These are phyloP conservation scores for Verbascum thapsus DNA, from an alignment of 257 asterid species.

Conservation along the genomic window DNA sequence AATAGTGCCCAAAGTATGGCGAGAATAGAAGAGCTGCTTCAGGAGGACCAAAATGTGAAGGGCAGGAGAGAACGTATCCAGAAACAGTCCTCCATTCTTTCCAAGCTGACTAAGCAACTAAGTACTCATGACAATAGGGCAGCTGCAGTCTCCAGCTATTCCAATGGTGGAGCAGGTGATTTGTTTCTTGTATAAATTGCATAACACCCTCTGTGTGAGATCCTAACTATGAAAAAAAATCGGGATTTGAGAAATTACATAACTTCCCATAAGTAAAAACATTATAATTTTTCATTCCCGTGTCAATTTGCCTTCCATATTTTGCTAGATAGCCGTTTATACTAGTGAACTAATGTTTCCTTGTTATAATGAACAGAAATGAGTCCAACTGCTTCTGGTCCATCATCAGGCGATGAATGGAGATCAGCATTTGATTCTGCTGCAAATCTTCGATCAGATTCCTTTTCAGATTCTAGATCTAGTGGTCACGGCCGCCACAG, in stretches of 20 bases:
- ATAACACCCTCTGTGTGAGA: too few relatives aligned
- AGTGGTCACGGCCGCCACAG: constrained; percentile 57
- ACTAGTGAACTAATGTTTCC: constrained; percentile 21
- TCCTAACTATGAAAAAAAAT: too few relatives aligned
- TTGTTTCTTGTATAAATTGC: neutral
- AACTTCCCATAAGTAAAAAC: too few relatives aligned
- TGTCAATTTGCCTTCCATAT: neutral
- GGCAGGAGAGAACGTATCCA: constrained; percentile 73
- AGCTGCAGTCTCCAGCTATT: constrained; percentile 62
- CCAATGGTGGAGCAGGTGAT: constrained; percentile 68
- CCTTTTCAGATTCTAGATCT: constrained; percentile 52
- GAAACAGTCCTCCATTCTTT: constrained; percentile 80
- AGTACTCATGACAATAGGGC: constrained; percentile 85
- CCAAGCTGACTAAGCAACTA: constrained; percentile 75
- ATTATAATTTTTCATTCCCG: too few relatives aligned
- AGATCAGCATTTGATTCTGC: constrained; percentile 84
- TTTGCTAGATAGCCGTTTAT: neutral
- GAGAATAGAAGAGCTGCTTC: constrained; percentile 83
- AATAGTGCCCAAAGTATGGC: constrained; percentile 69
- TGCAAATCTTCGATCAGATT: constrained; percentile 54
- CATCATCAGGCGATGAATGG: constrained; percentile 75
- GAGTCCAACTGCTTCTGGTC: constrained; percentile 62
- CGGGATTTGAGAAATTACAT: too few relatives aligned
- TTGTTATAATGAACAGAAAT: constrained; percentile 45
- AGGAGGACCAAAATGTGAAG: constrained; percentile 83